Evolutionary conservation across 2,329 filamentous ascomycete species (phyloP), one percentile per base, ranked within the genome.

Genomic region (Xylaria sp.): DNA sequence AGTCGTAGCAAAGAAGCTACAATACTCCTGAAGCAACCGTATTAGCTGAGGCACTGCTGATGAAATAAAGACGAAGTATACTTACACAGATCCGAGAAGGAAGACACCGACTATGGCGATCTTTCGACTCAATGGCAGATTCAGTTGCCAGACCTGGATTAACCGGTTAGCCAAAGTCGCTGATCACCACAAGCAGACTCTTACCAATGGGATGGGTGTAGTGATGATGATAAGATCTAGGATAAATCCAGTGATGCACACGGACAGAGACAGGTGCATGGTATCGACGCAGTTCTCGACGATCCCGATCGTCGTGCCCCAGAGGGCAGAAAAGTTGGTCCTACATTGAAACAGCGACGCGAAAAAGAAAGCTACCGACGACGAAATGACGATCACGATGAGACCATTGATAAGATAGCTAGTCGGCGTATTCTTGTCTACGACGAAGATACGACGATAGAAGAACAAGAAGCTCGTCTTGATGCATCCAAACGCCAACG

Each of bases 381-480:
- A 66, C 1, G 55, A 0, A 2, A 34, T 30, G 0, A 63, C 56
- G 2, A 69, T 8, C 3, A 59, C 23, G 7, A 66, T 61, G 1
- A 60, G 52, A 0, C 54, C 59, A 11, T 11, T 42, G 10, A 68
- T 55, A 0, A 67, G 18, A 4, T 35, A 55, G 37, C 55, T 63
- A n/a, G 59, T 61, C 3, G 2, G 1, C 4, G 55, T 54, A 1
- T 42, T 49, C 16, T 53, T 59, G 23, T 64, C 44, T 9, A 64
- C 55, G 0, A 57, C 52, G 30, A 69, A 69, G 34, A 69, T 60
- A 2, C 67, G 61, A 50, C 48, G 46, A 37, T 69, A 69, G 52
- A 69, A 66, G 52, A 65, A 66, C 2, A 69, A 49, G 35, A 69
- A 65, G 58, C 66, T 67, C 1, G 58, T 23, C 42, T 68, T 68